phyloP scores from a whole-genome alignment of 176 grass and related monocot genomes.

The Pharus latifolius region DNA sequence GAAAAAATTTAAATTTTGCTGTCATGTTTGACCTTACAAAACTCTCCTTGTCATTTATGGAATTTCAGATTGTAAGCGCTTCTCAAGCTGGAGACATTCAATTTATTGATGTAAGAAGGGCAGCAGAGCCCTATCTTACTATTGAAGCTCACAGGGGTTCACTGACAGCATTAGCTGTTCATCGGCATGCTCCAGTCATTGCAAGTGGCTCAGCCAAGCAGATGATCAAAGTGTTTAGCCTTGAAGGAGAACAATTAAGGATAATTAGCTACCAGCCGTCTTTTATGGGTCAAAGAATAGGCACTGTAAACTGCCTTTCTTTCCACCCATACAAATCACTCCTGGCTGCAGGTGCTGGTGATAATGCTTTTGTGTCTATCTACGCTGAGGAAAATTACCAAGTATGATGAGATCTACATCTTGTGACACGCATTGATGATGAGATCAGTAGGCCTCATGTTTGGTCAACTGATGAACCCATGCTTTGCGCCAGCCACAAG shows the following conservation, averaged over 20 bases:
- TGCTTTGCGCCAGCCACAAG: slow-evolving; percentile 12
- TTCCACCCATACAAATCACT: slow-evolving; percentile 84
- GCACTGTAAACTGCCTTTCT: slow-evolving; percentile 48
- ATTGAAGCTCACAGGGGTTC: slow-evolving; percentile 65
- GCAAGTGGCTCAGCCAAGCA: slow-evolving; percentile 82
- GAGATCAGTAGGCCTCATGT: slow-evolving; percentile 12
- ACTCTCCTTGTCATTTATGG: slow-evolving; percentile 6
- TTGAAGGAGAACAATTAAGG: slow-evolving; percentile 52
- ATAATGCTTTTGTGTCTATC: slow-evolving; percentile 69
- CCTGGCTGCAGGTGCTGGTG: slow-evolving; percentile 65
- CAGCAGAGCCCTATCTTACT: slow-evolving; percentile 46
- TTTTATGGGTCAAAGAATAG: slow-evolving; percentile 74
- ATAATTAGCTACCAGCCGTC: slow-evolving; percentile 61
- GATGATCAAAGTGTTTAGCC: slow-evolving; percentile 71
- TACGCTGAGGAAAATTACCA: slow-evolving; percentile 84
- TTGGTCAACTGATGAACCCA: slow-evolving; percentile 21
- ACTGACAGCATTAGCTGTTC: slow-evolving; percentile 61
- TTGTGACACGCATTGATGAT: neutral
- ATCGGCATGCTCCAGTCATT: slow-evolving; percentile 69
- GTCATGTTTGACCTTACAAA: slow-evolving; percentile 16
- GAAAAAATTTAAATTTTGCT: neutral
- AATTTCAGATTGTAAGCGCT: slow-evolving; percentile 75
- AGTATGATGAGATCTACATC: slow-evolving; percentile 39
- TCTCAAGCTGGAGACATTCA: slow-evolving; percentile 85
- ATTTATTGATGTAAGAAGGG: slow-evolving; percentile 79